Evolutionary conservation across 2,329 filamentous ascomycete species (phyloP).

Genomic region (Rutstroemia sydowiana): DNA sequence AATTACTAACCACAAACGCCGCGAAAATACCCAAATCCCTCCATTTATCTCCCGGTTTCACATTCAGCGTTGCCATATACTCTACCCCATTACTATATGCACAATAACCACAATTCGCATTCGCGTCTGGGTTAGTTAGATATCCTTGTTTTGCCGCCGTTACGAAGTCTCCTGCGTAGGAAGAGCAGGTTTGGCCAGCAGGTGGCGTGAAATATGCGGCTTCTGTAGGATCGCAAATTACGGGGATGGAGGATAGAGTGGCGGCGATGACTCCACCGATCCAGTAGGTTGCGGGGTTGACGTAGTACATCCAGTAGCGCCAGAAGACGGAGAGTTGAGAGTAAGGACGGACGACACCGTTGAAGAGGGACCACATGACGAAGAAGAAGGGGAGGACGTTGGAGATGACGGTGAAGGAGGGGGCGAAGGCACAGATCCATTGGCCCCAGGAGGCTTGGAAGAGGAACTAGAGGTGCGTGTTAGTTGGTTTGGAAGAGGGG

Average conservation of each 20-base stretch:
- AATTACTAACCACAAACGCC: constrained; percentile 63
- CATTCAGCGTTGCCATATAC: constrained; percentile 53
- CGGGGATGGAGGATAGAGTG: constrained; percentile 44
- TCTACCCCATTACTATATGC: constrained; percentile 53
- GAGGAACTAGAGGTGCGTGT: not conserved
- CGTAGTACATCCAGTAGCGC: constrained; percentile 45
- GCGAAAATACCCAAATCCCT: constrained; percentile 65
- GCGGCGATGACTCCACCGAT: constrained; percentile 62
- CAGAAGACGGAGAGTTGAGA: constrained; percentile 32
- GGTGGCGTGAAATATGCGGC: constrained; percentile 59
- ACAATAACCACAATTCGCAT: constrained; percentile 60
- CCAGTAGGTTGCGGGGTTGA: constrained; percentile 62
- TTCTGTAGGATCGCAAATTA: constrained; percentile 46
- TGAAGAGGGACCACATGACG: constrained; percentile 63
- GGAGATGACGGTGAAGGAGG: constrained; percentile 69
- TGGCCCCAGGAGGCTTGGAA: constrained; percentile 60
- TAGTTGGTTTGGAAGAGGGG: not conserved
- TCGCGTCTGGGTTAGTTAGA: constrained; percentile 54
- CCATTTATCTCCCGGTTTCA: constrained; percentile 56
- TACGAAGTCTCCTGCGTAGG: constrained; percentile 58
- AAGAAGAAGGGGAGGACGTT: constrained; percentile 40
- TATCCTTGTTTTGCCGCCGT: constrained; percentile 44
- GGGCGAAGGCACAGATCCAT: constrained; percentile 70
- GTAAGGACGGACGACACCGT: constrained; percentile 70
- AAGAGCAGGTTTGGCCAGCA: constrained; percentile 52